Evolutionary conservation across 306 rosid species (phyloP).

Genomic region (Leucaena leucocephala): DNA sequence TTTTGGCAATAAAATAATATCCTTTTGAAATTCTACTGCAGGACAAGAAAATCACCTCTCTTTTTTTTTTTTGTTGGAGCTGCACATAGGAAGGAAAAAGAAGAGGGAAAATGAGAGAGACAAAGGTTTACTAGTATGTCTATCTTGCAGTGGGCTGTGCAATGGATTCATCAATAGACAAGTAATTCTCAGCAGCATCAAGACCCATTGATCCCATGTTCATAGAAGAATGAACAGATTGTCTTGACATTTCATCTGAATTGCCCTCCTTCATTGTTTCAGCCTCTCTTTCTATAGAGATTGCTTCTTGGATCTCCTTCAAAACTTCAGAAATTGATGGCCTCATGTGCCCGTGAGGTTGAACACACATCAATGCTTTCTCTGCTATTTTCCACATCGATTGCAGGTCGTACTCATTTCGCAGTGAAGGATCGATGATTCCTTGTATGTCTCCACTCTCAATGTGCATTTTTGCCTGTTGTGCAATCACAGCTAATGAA

Average conservation of each 20-base stretch:
- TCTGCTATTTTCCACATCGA: constrained; percentile 99
- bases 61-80: background rate
- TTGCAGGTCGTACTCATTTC: constrained; percentile 72
- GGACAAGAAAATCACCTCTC: too few species aligned
- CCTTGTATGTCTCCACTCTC: constrained; percentile 98
- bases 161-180: constrained; percentile 79
- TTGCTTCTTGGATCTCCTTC: constrained; percentile 95
- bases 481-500: constrained; percentile 12
- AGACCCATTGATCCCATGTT: constrained; percentile 69
- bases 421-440: constrained; percentile 77
- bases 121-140: constrained; percentile 21
- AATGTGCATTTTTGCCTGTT: constrained; percentile 82
- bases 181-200: constrained; percentile 62
- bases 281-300: constrained; percentile 70
- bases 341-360: constrained; percentile 83
- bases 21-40: too few species aligned
- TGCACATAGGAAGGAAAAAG: constrained; percentile 8
- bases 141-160: constrained; percentile 80
- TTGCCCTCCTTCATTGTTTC: constrained; percentile 59
- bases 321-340: constrained; percentile 95
- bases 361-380: constrained; percentile 96
- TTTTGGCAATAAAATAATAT: too few species aligned
- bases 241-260: constrained; percentile 68
- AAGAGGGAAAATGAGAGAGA: background rate
- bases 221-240: constrained; percentile 74